phyloP scores from a whole-genome alignment of 2,329 filamentous ascomycete species.

The Colletotrichum karsti region DNA sequence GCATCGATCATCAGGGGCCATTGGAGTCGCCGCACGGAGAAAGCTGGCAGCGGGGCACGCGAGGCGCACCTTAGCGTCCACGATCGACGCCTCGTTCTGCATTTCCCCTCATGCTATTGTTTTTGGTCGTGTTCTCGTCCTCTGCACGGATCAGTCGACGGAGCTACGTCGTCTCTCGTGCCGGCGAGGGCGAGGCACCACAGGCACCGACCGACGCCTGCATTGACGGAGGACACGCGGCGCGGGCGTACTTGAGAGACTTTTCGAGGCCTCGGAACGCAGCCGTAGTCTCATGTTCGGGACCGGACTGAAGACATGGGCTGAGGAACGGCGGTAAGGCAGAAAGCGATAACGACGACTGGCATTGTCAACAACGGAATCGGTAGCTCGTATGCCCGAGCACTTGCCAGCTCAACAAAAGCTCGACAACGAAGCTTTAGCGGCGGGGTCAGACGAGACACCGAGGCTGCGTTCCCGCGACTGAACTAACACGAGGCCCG shows the following conservation, averaged over 20 bases:
- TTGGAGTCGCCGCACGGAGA: slow-evolving; percentile 10
- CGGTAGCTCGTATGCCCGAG: neutral
- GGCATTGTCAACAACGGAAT: neutral
- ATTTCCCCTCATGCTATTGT: neutral
- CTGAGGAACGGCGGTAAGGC: neutral
- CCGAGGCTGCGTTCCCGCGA: slow-evolving; percentile 6
- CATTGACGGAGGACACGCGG: slow-evolving; percentile 2
- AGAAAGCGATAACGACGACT: neutral
- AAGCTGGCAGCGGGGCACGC: slow-evolving; percentile 23
- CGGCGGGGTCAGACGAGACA: neutral
- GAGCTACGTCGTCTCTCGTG: slow-evolving; percentile 4
- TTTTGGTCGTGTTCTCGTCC: neutral
- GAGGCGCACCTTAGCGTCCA: slow-evolving; percentile 21
- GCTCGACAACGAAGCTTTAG: slow-evolving; percentile 10
- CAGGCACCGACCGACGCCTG: neutral
- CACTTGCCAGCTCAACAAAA: slow-evolving; percentile 12
- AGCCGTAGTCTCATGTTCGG: slow-evolving; percentile 7
- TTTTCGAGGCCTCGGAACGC: slow-evolving; percentile 4
- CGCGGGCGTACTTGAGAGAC: neutral
- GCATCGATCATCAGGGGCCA: slow-evolving; percentile 30
- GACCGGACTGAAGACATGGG: neutral
- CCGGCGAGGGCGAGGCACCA: neutral
- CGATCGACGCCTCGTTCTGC: slow-evolving; percentile 20
- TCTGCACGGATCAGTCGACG: slow-evolving; percentile 1
- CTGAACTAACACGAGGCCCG: slow-evolving; percentile 4